A percentile compares a stretch with the other conserved stretches of the same genome.
Conservation (phyloP, 352 stramenopile species). For the Phytophthora tubulina region DNA sequence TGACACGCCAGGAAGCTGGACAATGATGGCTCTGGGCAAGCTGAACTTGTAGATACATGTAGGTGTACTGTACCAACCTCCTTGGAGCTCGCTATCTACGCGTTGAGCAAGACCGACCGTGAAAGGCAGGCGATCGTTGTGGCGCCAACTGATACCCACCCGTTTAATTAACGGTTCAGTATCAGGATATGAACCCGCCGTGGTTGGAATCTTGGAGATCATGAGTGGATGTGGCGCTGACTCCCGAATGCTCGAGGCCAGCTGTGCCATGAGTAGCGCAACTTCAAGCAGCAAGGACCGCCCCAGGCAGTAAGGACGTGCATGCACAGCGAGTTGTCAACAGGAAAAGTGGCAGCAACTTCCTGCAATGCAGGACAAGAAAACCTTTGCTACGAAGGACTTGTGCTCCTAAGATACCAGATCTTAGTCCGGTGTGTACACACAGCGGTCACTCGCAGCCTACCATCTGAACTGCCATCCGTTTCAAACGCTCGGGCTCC, state of each 20-base stretch:
- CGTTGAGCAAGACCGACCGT: no score
- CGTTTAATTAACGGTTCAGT: background rate
- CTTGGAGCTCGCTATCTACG: background rate
- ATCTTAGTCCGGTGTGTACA: background rate
- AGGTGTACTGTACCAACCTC: background rate
- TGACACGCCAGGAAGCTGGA: background rate
- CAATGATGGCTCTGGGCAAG: background rate
- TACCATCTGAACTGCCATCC: slow-evolving; percentile 3
- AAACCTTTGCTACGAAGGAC: background rate
- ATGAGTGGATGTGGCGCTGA: slow-evolving; percentile 1
- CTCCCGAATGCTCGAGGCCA: background rate
- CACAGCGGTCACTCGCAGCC: background rate
- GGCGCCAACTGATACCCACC: no score
- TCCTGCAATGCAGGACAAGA: slow-evolving; percentile 1
- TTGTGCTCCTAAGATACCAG: background rate
- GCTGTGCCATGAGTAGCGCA: background rate
- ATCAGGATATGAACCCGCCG: background rate
- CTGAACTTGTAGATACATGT: no score
- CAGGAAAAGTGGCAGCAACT: background rate
- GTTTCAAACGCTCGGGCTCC: background rate
- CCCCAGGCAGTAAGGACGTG: slow-evolving; percentile 13
- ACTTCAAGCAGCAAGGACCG: slow-evolving; percentile 12
- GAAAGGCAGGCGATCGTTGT: background rate
- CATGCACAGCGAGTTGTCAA: background rate
- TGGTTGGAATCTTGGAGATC: background rate